Base-by-base conservation (phyloP, 495 filamentous ascomycete species). In the Trichocladium uniseriatum region DNA sequence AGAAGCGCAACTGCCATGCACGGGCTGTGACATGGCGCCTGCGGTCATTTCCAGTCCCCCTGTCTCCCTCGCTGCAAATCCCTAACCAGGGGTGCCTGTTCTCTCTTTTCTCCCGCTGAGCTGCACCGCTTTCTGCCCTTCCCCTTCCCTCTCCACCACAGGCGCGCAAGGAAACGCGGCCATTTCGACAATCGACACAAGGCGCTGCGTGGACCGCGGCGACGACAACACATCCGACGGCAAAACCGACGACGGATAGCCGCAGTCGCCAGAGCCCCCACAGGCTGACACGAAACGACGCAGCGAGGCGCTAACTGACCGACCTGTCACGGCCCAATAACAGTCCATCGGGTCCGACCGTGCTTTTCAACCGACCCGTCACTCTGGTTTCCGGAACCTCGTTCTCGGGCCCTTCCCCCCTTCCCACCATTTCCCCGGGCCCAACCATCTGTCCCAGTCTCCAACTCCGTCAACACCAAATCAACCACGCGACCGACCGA, bases 321-420 rank as follows among this genome's bases (percentile, higher is more conserved):
- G 35, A 29, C 40, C 32, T 29, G 28, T 21, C 51, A 35, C 48
- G 44, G 21, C 52, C 59, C 59, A 64, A 62, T 62, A 55, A 45
- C 39, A 49, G 20, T 20, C 18, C 56, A 57, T 42, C 51, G 45
- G 53, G 46, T 52, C 45, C 60, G 51, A 52, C 58, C 50, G 53
- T 47, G 52, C 53, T 38, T 54, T 38, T 55, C 36, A 42, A 53
- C 47, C 29, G 47, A 51, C 59, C 60, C 61, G 54, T 60, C 59
- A 46, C 52, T 62, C 50, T 60, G 61, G 61, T 64, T 61, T 61
- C 59, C 62, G 59, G 61, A 53, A 63, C 45, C 53, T 28, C 53
- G n/a, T n/a, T n/a, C n/a, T n/a, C 55, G 49, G 55, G 51, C n/a
- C n/a, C n/a, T n/a, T 53, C 43, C 18, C 34, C 47, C 44, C 40